Evolutionary conservation across 1,284 basidiomycete genomes (phyloP), one percentile per base, ranked within the genome.

Genomic region (Meripilus lineatus): DNA sequence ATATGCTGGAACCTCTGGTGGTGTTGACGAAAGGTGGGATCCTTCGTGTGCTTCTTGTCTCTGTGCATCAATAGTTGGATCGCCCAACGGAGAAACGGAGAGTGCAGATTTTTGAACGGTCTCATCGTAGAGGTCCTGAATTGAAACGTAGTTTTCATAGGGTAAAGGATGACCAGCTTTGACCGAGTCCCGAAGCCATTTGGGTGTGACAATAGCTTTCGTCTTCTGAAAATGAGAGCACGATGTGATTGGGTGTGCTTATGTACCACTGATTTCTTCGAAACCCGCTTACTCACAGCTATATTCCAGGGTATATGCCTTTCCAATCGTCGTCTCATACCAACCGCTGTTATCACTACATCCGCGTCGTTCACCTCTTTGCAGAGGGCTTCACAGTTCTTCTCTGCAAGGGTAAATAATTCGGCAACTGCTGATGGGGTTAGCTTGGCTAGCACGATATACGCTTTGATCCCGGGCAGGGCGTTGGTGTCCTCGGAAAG

Each of bases 281-380:
- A 30, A 30, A 8, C 28, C 8, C n/a, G 28, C 10, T 30, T 30
- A 70, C 81, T 58, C 57, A 86, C 85, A 20, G 82, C 80, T 26
- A 78, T 52, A 3, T 70, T 62, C 81, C 80, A 82, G 30, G 70
- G 57, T 10, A 89, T 45, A 57, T 88, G 84, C 42, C 86, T 69
- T 60, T 86, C 79, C 2, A 89, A 64, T 4, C 87, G 72, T 48
- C 74, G 71, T 47, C 71, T 69, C 77, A 86, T 87, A 25, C 61
- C 69, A 22, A 88, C 67, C 14, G 67, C 72, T 4, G 86, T 86
- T 41, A 89, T 57, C 32, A 89, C 64, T 23, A 88, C 66, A 41
- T 87, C 74, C 2, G 84, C 80, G 7, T 76, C 69, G n/a, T 70
- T 59, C 2, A 63, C 52, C 38, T 70, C 55, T 8, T 52, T 49